Conservation (phyloP, 257 asterid species). For the Solanum rostratum region DNA sequence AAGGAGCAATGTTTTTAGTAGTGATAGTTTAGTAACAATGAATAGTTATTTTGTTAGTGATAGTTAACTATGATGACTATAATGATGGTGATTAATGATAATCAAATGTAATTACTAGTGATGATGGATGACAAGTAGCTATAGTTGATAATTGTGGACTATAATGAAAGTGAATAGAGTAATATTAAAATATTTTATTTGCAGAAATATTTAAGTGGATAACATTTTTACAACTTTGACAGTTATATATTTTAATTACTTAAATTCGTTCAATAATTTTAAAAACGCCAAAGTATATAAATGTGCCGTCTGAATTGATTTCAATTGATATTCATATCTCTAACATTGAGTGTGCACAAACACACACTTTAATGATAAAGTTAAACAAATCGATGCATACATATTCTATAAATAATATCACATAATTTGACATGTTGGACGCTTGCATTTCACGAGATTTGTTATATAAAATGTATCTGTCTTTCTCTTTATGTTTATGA, state of each 20-base stretch:
- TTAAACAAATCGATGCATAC: not conserved
- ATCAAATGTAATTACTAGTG: too few relatives aligned
- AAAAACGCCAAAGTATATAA: not conserved
- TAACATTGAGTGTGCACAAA: not conserved
- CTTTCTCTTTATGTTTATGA: too few relatives aligned
- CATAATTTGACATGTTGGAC: not conserved
- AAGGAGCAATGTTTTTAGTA: too few relatives aligned
- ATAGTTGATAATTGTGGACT: too few relatives aligned
- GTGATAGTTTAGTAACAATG: too few relatives aligned
- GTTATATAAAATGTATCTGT: too few relatives aligned
- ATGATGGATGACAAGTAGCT: too few relatives aligned
- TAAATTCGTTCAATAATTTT: not conserved
- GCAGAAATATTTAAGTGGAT: not conserved
- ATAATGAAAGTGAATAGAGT: not conserved
- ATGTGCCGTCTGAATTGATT: not conserved
- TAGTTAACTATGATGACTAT: too few relatives aligned
- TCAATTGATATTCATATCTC: not conserved
- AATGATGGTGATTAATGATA: too few relatives aligned
- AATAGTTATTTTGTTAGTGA: too few relatives aligned
- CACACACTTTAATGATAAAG: not conserved
- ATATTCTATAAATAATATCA: not conserved
- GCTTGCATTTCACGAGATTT: too few relatives aligned
- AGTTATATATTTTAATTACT: not conserved
- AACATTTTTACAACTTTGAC: not conserved
- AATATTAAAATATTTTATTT: too few relatives aligned